Percentiles rank a stretch among this genome's conserved stretches.
These are phyloP conservation scores for Aspergillus haitiensis DNA, from an alignment of 495 filamentous ascomycete genomes.

Conservation along the genomic window DNA sequence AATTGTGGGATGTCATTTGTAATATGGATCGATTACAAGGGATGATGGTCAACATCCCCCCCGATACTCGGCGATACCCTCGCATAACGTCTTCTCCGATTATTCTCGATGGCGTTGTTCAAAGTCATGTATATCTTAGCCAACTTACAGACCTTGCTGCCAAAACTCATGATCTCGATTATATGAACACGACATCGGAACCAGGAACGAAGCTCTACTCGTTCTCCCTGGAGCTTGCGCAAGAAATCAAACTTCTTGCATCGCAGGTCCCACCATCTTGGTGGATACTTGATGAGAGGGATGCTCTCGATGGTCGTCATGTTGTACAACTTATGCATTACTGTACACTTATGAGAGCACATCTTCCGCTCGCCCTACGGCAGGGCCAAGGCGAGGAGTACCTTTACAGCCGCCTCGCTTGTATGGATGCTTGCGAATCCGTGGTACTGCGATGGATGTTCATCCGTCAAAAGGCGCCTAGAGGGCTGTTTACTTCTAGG, in stretches of 20 bases:
- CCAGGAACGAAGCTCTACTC: conserved; percentile 19
- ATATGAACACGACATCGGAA: conserved; percentile 16
- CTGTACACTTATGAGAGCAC: conserved; percentile 29
- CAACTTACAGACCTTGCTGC: conserved; percentile 26
- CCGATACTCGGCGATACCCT: conserved; percentile 25
- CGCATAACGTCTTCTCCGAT: conserved; percentile 14
- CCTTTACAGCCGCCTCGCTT: conserved; percentile 27
- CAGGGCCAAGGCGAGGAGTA: conserved; percentile 22
- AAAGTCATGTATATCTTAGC: conserved; percentile 26
- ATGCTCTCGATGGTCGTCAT: conserved; percentile 21
- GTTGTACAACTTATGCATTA: conserved; percentile 34
- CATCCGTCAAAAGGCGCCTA: conserved; percentile 24
- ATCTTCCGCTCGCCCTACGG: conserved; percentile 32
- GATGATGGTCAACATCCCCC: conserved; percentile 33
- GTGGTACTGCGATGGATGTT: conserved; percentile 27
- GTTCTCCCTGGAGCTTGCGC: conserved; percentile 21
- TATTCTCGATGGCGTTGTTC: conserved; percentile 27
- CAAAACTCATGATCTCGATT: conserved; percentile 31
- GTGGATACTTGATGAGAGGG: conserved; percentile 20
- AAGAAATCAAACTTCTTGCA: conserved; percentile 27
- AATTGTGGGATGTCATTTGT: conserved; percentile 34
- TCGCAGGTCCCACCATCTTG: conserved; percentile 27
- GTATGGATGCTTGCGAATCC: conserved; percentile 30
- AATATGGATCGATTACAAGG: conserved; percentile 30
- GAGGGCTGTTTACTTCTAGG: conserved; percentile 30